Percentiles rank a stretch among this genome's conserved stretches.
These are phyloP conservation scores for Alternaria burnsii DNA, from an alignment of 2,329 filamentous ascomycete species.

Conservation along the genomic window DNA sequence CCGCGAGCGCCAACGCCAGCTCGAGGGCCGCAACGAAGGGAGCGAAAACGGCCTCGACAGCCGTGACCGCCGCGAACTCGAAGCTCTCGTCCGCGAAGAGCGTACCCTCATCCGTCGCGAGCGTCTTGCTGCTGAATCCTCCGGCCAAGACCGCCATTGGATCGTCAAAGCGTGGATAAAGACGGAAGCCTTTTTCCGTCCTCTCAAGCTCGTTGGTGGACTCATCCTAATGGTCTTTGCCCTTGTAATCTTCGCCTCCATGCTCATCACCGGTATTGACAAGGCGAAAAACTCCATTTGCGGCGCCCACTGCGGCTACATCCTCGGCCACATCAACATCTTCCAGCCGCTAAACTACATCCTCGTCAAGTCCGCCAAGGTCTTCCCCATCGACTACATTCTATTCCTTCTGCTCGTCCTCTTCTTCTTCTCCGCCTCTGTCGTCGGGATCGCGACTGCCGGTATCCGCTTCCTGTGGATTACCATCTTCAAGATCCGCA, in stretches of 20 bases:
- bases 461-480: constrained; percentile 98
- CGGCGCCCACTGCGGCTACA: constrained; percentile 89
- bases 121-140: constrained; percentile 82
- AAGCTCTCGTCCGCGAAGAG: constrained; percentile 87
- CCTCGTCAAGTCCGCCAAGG: constrained; percentile 79
- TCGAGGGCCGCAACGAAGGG: constrained; percentile 84
- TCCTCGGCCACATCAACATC: constrained; percentile 85
- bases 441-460: constrained; percentile 83
- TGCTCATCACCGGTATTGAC: constrained; percentile 95
- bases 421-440: constrained; percentile 86
- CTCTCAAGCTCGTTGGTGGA: constrained; percentile 87
- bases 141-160: constrained; percentile 77
- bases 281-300: constrained; percentile 96
- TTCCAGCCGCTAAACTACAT: constrained; percentile 96
- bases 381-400: constrained; percentile 92
- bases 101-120: constrained; percentile 90
- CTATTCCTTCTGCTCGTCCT: constrained; percentile 85
- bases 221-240: constrained; percentile 78
- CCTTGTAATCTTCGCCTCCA: constrained; percentile 83
- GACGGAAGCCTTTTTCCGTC: constrained; percentile 81
- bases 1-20: constrained; percentile 87
- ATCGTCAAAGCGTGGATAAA: constrained; percentile 81
- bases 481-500: constrained; percentile 88
- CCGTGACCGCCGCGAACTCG: constrained; percentile 88
- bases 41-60: constrained; percentile 77